phyloP scores from a whole-genome alignment of 306 rosid genomes.

The Cicer yamashitae region DNA sequence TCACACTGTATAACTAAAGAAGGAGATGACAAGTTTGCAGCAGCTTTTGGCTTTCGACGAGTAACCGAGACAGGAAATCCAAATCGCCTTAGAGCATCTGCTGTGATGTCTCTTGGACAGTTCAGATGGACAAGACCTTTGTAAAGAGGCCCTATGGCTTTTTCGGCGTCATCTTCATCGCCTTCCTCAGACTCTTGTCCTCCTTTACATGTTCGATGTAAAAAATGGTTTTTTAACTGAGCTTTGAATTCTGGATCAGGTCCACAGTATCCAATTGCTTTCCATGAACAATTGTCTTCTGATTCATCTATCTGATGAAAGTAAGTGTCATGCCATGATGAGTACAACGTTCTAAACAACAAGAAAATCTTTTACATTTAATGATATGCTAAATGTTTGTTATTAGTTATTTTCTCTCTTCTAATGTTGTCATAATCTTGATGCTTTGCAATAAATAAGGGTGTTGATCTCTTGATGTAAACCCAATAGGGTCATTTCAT shows the following conservation, averaged over 20 bases:
- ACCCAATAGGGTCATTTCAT: background rate
- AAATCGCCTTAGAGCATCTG: constrained; percentile 45
- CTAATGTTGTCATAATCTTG: background rate
- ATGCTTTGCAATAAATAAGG: too few relatives aligned
- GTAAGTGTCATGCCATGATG: background rate
- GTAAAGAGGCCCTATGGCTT: constrained; percentile 68
- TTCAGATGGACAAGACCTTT: constrained; percentile 61
- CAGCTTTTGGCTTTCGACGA: constrained; percentile 35
- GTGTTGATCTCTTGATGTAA: background rate
- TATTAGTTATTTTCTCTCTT: background rate
- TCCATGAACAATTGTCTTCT: constrained; percentile 66
- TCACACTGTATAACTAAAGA: constrained; percentile 70
- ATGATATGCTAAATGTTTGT: background rate
- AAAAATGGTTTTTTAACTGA: constrained; percentile 47
- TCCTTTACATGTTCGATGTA: constrained; percentile 42
- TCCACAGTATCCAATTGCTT: constrained; percentile 77
- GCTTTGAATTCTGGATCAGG: constrained; percentile 68
- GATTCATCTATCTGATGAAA: constrained; percentile 72
- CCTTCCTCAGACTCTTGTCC: constrained; percentile 42
- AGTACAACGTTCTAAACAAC: constrained; percentile 28
- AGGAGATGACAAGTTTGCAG: constrained; percentile 48
- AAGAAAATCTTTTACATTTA: constrained; percentile 1
- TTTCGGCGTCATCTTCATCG: constrained; percentile 42
- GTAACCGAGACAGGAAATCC: constrained; percentile 59
- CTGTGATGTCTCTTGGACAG: constrained; percentile 50